Evolutionary conservation across 2,329 filamentous ascomycete genomes (phyloP).

Genomic region (Parafenestella ontariensis): DNA sequence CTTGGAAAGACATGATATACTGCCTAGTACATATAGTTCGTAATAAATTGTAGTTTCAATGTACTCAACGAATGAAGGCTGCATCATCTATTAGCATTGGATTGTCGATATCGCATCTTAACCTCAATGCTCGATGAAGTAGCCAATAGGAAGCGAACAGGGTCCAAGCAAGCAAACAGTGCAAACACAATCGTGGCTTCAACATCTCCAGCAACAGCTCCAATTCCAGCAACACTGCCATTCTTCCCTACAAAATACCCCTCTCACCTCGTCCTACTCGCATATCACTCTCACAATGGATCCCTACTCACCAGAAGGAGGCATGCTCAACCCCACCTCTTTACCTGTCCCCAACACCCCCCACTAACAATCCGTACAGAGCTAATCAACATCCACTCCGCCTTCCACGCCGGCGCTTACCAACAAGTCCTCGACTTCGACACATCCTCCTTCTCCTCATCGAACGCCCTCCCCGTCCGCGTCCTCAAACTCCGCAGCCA

Average conservation of each 20-base stretch:
- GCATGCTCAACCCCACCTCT: slow-evolving; percentile 45
- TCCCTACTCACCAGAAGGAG: slow-evolving; percentile 70
- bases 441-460: slow-evolving; percentile 75
- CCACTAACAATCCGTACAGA: slow-evolving; percentile 53
- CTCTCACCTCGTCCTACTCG: not conserved
- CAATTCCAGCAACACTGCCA: slow-evolving; percentile 11
- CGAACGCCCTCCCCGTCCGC: slow-evolving; percentile 78
- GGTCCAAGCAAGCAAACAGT: slow-evolving; percentile 34
- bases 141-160: slow-evolving; percentile 31
- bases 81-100: no score
- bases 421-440: slow-evolving; percentile 86
- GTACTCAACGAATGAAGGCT: no score
- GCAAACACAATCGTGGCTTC: slow-evolving; percentile 46
- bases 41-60: not conserved
- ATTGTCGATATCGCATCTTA: no score
- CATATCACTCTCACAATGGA: slow-evolving; percentile 49
- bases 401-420: slow-evolving; percentile 81
- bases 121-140: not conserved
- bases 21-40: not conserved
- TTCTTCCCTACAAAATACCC: slow-evolving; percentile 2
- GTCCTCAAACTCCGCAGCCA: slow-evolving; percentile 82
- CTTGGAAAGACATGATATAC: not conserved
- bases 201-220: slow-evolving; percentile 24
- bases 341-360: not conserved
- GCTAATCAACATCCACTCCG: slow-evolving; percentile 71